Evolutionary conservation across 441 rosid species (phyloP).

Genomic region (Mallotus japonicus): DNA sequence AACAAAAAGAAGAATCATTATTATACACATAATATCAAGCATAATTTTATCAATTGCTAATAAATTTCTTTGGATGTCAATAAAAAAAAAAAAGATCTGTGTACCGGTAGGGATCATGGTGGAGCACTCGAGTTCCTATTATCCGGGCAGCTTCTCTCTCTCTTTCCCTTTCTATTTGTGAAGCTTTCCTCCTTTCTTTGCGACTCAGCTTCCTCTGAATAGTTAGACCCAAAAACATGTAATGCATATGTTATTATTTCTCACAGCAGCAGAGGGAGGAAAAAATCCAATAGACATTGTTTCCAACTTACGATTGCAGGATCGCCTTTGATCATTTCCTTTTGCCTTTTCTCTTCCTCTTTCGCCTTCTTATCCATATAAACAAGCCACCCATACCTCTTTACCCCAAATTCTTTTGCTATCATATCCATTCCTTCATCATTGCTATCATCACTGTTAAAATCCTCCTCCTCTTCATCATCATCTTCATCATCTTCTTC

Average conservation of each 20-base stretch:
- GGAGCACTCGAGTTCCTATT: conserved; percentile 62
- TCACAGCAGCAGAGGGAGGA: background rate
- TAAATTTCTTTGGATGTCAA: background rate
- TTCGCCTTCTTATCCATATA: conserved; percentile 90
- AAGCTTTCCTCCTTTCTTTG: conserved; percentile 93
- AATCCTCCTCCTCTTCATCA: conserved; percentile 80
- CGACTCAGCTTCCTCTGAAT: conserved; percentile 89
- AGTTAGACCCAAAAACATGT: conserved; percentile 15
- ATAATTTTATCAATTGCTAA: background rate
- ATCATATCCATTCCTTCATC: conserved; percentile 91
- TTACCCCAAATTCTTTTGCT: conserved; percentile 91
- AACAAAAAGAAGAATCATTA: conserved; percentile 20
- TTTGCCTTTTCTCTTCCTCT: conserved; percentile 92
- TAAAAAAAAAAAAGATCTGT: conserved; percentile 1
- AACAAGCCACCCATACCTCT: conserved; percentile 95
- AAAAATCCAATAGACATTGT: conserved; percentile 10
- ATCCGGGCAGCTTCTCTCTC: conserved; percentile 74
- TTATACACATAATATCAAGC: conserved; percentile 10
- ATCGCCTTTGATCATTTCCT: conserved; percentile 94
- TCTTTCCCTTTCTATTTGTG: conserved; percentile 85
- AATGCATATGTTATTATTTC: background rate
- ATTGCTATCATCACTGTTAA: conserved; percentile 88
- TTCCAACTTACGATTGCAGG: conserved; percentile 82
- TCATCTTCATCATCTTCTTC: conserved; percentile 79
- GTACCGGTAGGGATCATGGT: conserved; percentile 91